These are phyloP conservation scores for Phalaenopsis aphrodite DNA, from an alignment of 106 monocot species.

Conservation along the genomic window DNA sequence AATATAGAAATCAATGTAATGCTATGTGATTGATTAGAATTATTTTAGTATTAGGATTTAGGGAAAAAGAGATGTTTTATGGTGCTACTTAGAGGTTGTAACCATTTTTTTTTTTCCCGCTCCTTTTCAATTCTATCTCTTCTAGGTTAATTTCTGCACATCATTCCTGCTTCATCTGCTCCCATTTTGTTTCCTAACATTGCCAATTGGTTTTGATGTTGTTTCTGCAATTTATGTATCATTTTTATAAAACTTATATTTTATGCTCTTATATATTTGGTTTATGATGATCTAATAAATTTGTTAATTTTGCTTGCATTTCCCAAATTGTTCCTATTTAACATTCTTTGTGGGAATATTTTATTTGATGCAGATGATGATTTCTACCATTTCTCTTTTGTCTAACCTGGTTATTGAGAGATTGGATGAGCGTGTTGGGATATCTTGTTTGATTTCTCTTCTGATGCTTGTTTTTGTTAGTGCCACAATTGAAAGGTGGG, in stretches of 20 bases:
- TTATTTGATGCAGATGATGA: conserved; percentile 68
- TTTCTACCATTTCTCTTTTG: conserved; percentile 55
- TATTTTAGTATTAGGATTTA: no score
- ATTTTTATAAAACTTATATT: not conserved
- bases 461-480: conserved; percentile 47
- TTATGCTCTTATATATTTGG: not conserved
- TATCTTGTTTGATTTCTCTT: conserved; percentile 69
- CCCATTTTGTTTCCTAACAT: not conserved
- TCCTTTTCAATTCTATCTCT: no score
- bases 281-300: not conserved
- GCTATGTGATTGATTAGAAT: no score
- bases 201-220: not conserved
- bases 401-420: conserved; percentile 78
- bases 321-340: not conserved
- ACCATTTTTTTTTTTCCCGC: no score
- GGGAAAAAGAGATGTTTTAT: no score
- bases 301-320: not conserved
- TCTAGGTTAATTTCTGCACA: no score
- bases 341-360: not conserved
- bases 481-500: conserved; percentile 73
- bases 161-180: not conserved
- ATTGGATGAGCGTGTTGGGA: conserved; percentile 60
- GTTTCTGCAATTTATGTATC: not conserved
- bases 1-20: no score
- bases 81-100: no score